A percentile compares a stretch with the other conserved stretches of the same genome.
phyloP scores from a whole-genome alignment of 805 yeast genomes.

The Priceomyces medius region DNA sequence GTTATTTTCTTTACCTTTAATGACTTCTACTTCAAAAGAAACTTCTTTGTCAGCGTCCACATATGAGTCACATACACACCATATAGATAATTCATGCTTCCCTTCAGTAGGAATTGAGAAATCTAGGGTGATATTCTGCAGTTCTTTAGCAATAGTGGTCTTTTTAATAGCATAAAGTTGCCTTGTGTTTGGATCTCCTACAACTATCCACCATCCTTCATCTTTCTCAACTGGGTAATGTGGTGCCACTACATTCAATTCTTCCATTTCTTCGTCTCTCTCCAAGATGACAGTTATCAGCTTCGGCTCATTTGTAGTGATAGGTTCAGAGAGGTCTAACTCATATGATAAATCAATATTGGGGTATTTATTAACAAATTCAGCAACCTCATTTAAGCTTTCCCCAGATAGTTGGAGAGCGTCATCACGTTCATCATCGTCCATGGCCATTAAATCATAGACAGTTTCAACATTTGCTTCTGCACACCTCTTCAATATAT shows the following conservation, averaged over 20 bases:
- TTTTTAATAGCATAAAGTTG: slow-evolving; percentile 75
- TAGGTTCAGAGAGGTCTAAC: slow-evolving; percentile 39
- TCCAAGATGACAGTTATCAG: slow-evolving; percentile 49
- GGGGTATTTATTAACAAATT: slow-evolving; percentile 88
- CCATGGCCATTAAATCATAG: slow-evolving; percentile 75
- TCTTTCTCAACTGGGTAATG: slow-evolving; percentile 57
- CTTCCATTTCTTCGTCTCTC: slow-evolving; percentile 77
- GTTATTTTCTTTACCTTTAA: slow-evolving; percentile 15
- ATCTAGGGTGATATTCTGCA: slow-evolving; percentile 51
- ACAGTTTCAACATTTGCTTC: slow-evolving; percentile 63
- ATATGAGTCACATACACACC: slow-evolving; percentile 91
- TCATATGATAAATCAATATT: slow-evolving; percentile 68
- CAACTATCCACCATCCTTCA: slow-evolving; percentile 85
- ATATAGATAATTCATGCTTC: slow-evolving; percentile 58
- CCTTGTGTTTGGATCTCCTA: slow-evolving; percentile 63
- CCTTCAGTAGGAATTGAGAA: slow-evolving; percentile 64
- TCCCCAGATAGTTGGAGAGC: slow-evolving; percentile 54
- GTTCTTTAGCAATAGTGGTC: slow-evolving; percentile 51
- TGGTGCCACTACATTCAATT: slow-evolving; percentile 58
- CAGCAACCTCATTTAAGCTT: slow-evolving; percentile 67
- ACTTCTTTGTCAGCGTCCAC: slow-evolving; percentile 91
- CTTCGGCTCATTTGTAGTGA: slow-evolving; percentile 50
- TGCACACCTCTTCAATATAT: slow-evolving; percentile 53
- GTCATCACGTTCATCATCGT: slow-evolving; percentile 69
- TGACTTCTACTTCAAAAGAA: slow-evolving; percentile 48